Conservation (phyloP, 352 stramenopile genomes). For the Globisporangium mamillatum region DNA sequence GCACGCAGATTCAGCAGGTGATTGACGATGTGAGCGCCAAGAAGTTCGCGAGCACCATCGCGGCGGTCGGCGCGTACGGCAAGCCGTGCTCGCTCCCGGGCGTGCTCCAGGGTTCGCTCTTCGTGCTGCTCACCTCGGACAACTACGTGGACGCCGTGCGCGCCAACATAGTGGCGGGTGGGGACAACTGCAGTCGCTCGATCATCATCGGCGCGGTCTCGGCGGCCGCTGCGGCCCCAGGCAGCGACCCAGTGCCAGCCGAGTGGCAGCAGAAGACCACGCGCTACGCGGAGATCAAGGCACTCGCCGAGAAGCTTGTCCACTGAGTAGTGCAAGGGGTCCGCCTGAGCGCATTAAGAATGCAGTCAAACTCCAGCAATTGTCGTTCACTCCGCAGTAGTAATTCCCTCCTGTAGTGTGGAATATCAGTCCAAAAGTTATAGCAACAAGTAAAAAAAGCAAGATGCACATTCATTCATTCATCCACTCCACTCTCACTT, state of each 20-base stretch:
- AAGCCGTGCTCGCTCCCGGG: constrained; percentile 60
- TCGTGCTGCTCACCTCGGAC: constrained; percentile 47
- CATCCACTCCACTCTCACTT: too few relatives aligned
- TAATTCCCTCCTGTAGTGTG: too few relatives aligned
- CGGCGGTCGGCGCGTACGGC: constrained; percentile 47
- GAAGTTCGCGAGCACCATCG: constrained; percentile 38
- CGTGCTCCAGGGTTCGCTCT: constrained; percentile 54
- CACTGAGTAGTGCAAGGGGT: not conserved
- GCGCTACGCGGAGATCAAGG: constrained; percentile 32
- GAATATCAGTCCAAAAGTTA: too few relatives aligned
- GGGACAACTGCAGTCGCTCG: constrained; percentile 70
- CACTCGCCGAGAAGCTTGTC: constrained; percentile 40
- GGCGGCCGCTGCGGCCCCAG: constrained; percentile 28
- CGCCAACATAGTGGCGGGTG: constrained; percentile 53
- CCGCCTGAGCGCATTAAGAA: too few relatives aligned
- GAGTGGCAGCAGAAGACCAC: constrained; percentile 56
- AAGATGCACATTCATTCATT: too few relatives aligned
- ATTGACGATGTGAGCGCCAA: constrained; percentile 42
- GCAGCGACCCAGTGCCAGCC: constrained; percentile 28
- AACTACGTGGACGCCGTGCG: constrained; percentile 46
- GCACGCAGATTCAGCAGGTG: constrained; percentile 37
- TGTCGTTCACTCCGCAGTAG: too few relatives aligned
- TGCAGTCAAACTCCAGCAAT: too few relatives aligned
- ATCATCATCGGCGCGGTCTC: constrained; percentile 58
- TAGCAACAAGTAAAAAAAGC: too few relatives aligned